These are phyloP conservation scores for Coemansia pectinata DNA, from an alignment of 192 early-diverging fungal species.

Conservation along the genomic window DNA sequence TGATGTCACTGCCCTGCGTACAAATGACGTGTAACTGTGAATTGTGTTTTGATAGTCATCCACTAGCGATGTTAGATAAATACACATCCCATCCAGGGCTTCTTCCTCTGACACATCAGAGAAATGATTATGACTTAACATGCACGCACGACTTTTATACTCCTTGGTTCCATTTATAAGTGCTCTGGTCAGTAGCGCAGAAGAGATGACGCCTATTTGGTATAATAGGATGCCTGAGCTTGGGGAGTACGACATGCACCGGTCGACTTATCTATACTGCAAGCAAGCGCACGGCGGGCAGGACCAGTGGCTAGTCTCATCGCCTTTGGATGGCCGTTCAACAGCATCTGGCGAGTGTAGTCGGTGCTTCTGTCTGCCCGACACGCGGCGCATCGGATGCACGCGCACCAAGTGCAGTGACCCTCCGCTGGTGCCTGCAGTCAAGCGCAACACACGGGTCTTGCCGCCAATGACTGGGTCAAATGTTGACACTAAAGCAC, in stretches of 20 bases:
- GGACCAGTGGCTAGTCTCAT: slow-evolving; percentile 18
- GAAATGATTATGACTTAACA: not conserved
- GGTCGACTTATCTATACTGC: slow-evolving; percentile 29
- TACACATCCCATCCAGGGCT: not conserved
- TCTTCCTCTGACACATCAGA: not conserved
- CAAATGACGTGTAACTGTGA: slow-evolving; percentile 2
- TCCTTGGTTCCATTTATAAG: not conserved
- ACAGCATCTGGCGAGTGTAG: slow-evolving; percentile 11
- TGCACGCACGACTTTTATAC: not conserved
- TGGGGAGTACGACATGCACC: slow-evolving; percentile 9
- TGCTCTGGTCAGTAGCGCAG: not conserved
- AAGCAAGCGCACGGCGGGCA: slow-evolving; percentile 41
- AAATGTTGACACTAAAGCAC: not conserved
- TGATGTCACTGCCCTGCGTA: not conserved
- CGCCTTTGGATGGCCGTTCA: not conserved
- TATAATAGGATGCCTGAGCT: slow-evolving; percentile 22
- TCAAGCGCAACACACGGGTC: not conserved
- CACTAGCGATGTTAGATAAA: not conserved
- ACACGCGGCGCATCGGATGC: slow-evolving; percentile 40
- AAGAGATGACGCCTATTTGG: slow-evolving; percentile 24
- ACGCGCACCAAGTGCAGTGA: not conserved
- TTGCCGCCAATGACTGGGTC: not conserved
- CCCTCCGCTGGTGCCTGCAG: not conserved
- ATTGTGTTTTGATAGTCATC: not conserved
- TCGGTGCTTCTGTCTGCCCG: slow-evolving; percentile 39